Percentiles rank a stretch among this genome's conserved stretches.
These are phyloP conservation scores for Pythium inflatum DNA, from an alignment of 352 stramenopile species.

Conservation along the genomic window DNA sequence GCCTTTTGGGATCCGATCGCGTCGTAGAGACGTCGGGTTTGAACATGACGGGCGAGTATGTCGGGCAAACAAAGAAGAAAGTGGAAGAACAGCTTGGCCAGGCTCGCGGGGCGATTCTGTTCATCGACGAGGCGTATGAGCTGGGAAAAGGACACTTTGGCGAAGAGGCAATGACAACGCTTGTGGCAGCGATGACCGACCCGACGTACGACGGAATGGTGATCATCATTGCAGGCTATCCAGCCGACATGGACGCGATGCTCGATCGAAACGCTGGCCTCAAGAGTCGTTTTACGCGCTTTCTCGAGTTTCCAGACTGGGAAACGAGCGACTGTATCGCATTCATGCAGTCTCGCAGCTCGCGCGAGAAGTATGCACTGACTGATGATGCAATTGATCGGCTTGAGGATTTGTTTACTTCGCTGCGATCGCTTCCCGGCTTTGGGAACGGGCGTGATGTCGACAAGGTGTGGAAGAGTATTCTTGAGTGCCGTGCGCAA, in stretches of 20 bases:
- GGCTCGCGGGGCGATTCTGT: conserved; percentile 91
- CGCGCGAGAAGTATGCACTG: conserved; percentile 50
- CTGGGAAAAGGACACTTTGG: conserved; percentile 80
- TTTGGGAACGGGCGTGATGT: conserved; percentile 81
- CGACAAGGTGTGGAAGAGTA: conserved; percentile 64
- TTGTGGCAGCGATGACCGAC: conserved; percentile 90
- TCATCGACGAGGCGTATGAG: conserved; percentile 94
- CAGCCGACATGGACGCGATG: conserved; percentile 89
- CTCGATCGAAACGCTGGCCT: conserved; percentile 88
- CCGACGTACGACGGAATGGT: conserved; percentile 84
- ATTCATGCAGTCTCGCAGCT: conserved; percentile 56
- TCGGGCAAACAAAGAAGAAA: conserved; percentile 91
- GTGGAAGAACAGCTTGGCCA: conserved; percentile 87
- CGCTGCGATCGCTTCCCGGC: conserved; percentile 50
- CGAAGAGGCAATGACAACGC: conserved; percentile 89
- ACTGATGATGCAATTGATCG: conserved; percentile 28
- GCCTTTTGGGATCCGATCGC: conserved; percentile 89
- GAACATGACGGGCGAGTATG: conserved; percentile 86
- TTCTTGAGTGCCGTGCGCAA: conserved; percentile 67
- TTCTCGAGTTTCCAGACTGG: conserved; percentile 91
- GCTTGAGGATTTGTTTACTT: conserved; percentile 43
- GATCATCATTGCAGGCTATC: conserved; percentile 91
- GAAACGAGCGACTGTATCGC: conserved; percentile 75
- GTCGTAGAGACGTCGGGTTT: conserved; percentile 90
- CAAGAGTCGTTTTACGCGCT: conserved; percentile 90